Conservation (phyloP, 768 basidiomycete species). For the Tylopilus felleus region DNA sequence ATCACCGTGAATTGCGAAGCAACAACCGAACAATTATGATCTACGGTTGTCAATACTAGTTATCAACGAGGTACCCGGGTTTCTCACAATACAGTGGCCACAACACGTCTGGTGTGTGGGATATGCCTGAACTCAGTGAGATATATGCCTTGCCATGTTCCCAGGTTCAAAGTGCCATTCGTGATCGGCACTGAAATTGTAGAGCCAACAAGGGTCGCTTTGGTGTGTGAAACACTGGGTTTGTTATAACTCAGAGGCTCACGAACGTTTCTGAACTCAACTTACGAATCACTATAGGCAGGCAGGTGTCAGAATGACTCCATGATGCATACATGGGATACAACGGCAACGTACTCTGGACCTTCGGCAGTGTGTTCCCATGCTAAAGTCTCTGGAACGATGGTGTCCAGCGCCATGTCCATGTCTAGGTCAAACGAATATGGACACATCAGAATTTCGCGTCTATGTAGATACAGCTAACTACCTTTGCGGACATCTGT, state of each 20-base stretch:
- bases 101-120: constrained; percentile 63
- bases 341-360: constrained; percentile 57
- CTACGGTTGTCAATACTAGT: constrained; percentile 6
- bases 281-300: constrained; percentile 68
- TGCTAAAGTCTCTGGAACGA: constrained; percentile 78
- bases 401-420: constrained; percentile 88
- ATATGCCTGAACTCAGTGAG: constrained; percentile 78
- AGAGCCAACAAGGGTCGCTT: constrained; percentile 80
- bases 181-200: constrained; percentile 84
- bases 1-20: neutral
- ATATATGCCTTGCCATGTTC: constrained; percentile 96
- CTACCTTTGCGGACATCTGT: constrained; percentile 45
- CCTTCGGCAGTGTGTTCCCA: constrained; percentile 93
- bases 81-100: constrained; percentile 77
- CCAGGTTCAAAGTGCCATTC: constrained; percentile 70
- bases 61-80: neutral
- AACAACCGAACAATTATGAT: constrained; percentile 2
- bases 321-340: neutral
- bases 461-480: constrained; percentile 3
- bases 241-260: neutral
- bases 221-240: constrained; percentile 82
- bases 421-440: constrained; percentile 61
- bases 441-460: constrained; percentile 21
- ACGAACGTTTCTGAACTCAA: constrained; percentile 26
- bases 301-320: constrained; percentile 7